Conservation (phyloP, 352 stramenopile species). For the Discostella stelligera region DNA sequence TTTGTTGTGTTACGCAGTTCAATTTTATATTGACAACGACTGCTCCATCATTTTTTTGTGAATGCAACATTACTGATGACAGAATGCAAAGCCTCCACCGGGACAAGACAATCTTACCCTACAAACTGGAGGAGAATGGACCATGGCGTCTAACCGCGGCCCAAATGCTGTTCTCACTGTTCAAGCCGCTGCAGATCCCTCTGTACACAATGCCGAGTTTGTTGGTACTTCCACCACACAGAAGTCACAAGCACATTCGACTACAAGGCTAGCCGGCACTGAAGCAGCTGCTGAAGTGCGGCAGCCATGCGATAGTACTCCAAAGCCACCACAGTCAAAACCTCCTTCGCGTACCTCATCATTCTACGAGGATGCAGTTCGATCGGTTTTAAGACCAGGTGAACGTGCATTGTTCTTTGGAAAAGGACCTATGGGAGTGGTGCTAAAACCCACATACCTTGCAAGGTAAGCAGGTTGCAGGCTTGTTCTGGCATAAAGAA, state of each 20-base stretch:
- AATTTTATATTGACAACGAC: not conserved
- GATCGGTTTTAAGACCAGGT: slow-evolving; percentile 50
- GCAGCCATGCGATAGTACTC: too few species aligned
- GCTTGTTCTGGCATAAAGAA: not conserved
- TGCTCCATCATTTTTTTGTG: not conserved
- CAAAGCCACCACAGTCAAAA: slow-evolving; percentile 43
- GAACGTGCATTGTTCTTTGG: slow-evolving; percentile 77
- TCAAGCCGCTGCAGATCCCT: not conserved
- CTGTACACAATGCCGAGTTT: slow-evolving; percentile 1
- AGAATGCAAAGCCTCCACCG: slow-evolving; percentile 28
- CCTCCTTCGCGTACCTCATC: slow-evolving; percentile 49
- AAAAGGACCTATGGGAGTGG: slow-evolving; percentile 72
- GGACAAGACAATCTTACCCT: slow-evolving; percentile 52
- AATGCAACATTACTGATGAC: not conserved
- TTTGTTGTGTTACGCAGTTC: not conserved
- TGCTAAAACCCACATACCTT: slow-evolving; percentile 76
- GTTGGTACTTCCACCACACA: too few species aligned
- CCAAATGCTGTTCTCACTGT: slow-evolving; percentile 38
- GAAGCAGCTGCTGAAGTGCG: too few species aligned
- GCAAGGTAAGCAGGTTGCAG: slow-evolving; percentile 39
- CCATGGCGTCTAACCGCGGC: slow-evolving; percentile 80
- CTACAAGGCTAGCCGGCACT: slow-evolving; percentile 11
- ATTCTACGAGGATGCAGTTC: slow-evolving; percentile 47
- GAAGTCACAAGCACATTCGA: too few species aligned
- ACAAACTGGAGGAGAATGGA: slow-evolving; percentile 76